Evolutionary conservation across 441 rosid species (phyloP).

Genomic region (Kokia cookei): DNA sequence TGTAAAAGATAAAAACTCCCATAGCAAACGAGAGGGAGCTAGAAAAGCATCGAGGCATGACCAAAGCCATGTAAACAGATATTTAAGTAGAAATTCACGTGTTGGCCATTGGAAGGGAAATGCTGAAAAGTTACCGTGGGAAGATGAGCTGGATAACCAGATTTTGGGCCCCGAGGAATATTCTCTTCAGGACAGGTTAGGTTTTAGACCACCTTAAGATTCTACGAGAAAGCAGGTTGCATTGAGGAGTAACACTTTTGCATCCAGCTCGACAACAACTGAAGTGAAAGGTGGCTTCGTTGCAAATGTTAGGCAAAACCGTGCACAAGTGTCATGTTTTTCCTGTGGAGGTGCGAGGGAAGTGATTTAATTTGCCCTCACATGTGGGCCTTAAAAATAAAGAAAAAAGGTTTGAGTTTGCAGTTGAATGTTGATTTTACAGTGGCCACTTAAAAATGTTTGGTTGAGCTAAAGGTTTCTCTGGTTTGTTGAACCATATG

Average conservation of each 20-base stretch:
- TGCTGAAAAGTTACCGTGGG: slow-evolving; percentile 22
- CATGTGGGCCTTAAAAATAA: neutral
- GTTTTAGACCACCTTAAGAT: slow-evolving; percentile 28
- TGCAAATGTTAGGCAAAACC: slow-evolving; percentile 37
- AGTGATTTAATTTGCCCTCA: neutral
- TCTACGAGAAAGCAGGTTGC: slow-evolving; percentile 33
- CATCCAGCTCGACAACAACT: slow-evolving; percentile 33
- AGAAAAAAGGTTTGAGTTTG: neutral
- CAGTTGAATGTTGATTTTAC: neutral
- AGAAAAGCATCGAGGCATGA: slow-evolving; percentile 20
- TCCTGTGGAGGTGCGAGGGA: neutral
- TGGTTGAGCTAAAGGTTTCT: neutral
- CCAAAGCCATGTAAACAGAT: slow-evolving; percentile 10
- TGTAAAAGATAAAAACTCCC: slow-evolving; percentile 12
- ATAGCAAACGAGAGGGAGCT: slow-evolving; percentile 7
- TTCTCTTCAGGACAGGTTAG: slow-evolving; percentile 28
- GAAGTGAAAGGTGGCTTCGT: slow-evolving; percentile 34
- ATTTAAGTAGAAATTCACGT: slow-evolving; percentile 14
- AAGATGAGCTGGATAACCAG: slow-evolving; percentile 23
- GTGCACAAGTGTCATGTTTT: slow-evolving; percentile 18
- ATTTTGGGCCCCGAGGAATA: slow-evolving; percentile 24
- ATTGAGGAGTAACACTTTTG: slow-evolving; percentile 51
- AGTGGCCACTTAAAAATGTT: neutral
- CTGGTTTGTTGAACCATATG: slow-evolving; percentile 1
- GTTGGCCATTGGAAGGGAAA: slow-evolving; percentile 12